A percentile compares a stretch with the other conserved stretches of the same genome.
Evolutionary conservation across 352 stramenopile species (phyloP).

Genomic region (Phytopythium kandeliae): DNA sequence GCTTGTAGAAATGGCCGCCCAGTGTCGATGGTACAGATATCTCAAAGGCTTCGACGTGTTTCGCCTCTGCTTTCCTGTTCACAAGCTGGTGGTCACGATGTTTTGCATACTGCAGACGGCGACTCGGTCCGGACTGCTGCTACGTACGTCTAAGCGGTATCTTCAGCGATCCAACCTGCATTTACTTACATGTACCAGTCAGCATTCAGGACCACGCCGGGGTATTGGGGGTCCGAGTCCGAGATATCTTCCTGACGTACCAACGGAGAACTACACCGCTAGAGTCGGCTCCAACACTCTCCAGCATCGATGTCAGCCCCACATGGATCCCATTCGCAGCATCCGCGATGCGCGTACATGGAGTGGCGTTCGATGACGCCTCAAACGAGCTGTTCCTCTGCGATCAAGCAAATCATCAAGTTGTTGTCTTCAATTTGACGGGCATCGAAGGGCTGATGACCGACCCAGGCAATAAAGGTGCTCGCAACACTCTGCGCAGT

Average conservation of each 20-base stretch:
- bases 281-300: slow-evolving; percentile 6
- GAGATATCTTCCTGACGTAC: slow-evolving; percentile 28
- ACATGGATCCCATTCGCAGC: slow-evolving; percentile 5
- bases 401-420: slow-evolving; percentile 43
- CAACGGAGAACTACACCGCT: background rate
- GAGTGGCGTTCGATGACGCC: slow-evolving; percentile 42
- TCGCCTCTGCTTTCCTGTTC: background rate
- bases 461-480: background rate
- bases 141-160: slow-evolving; percentile 5
- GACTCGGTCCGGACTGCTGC: slow-evolving; percentile 12
- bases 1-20: background rate
- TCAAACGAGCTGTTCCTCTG: slow-evolving; percentile 56
- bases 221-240: slow-evolving; percentile 23
- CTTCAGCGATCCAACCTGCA: no score
- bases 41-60: no score
- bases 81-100: background rate
- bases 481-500: background rate
- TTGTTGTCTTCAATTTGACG: slow-evolving; percentile 36
- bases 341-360: background rate
- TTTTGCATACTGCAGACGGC: background rate
- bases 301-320: background rate
- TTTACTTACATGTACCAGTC: slow-evolving; percentile 14
- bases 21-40: background rate
- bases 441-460: slow-evolving; percentile 3
- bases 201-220: slow-evolving; percentile 24